A percentile compares a stretch with the other conserved stretches of the same genome.
These are phyloP conservation scores for Gentiana macrophylla DNA, from an alignment of 257 asterid genomes.

Conservation along the genomic window DNA sequence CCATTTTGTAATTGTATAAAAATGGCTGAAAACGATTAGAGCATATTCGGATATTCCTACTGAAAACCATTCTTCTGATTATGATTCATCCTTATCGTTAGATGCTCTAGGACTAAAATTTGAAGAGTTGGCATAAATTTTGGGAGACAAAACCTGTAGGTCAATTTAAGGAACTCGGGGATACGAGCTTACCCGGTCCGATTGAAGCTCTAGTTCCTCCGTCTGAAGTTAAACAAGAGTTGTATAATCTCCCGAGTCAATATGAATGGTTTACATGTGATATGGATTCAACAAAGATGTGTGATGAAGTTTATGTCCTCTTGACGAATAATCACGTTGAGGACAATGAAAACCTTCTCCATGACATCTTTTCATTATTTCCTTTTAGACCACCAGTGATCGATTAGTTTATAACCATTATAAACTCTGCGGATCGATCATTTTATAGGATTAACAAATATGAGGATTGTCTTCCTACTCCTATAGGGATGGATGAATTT, in stretches of 20 bases:
- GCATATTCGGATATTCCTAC: slow-evolving; percentile 24
- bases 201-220: slow-evolving; percentile 33
- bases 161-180: slow-evolving; percentile 38
- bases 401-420: too few species aligned
- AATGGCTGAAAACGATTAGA: slow-evolving; percentile 50
- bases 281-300: slow-evolving; percentile 32
- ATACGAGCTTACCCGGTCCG: slow-evolving; percentile 37
- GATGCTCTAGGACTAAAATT: slow-evolving; percentile 45
- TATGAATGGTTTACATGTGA: slow-evolving; percentile 45
- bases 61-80: slow-evolving; percentile 25
- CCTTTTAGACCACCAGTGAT: too few species aligned
- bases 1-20: background rate
- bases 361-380: too few species aligned
- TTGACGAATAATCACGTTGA: slow-evolving; percentile 42
- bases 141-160: slow-evolving; percentile 61
- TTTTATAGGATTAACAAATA: too few species aligned
- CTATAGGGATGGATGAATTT: too few species aligned
- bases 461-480: too few species aligned
- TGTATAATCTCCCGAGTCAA: slow-evolving; percentile 40
- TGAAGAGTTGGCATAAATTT: slow-evolving; percentile 57
- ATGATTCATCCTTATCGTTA: slow-evolving; percentile 34
- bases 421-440: too few species aligned
- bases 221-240: slow-evolving; percentile 47
- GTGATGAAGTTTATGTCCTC: slow-evolving; percentile 40
- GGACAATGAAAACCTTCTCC: slow-evolving; percentile 31